A percentile compares a stretch with the other conserved stretches of the same genome.
Evolutionary conservation across 495 filamentous ascomycete genomes (phyloP).

Genomic region (Astrothelium macrocarpum): DNA sequence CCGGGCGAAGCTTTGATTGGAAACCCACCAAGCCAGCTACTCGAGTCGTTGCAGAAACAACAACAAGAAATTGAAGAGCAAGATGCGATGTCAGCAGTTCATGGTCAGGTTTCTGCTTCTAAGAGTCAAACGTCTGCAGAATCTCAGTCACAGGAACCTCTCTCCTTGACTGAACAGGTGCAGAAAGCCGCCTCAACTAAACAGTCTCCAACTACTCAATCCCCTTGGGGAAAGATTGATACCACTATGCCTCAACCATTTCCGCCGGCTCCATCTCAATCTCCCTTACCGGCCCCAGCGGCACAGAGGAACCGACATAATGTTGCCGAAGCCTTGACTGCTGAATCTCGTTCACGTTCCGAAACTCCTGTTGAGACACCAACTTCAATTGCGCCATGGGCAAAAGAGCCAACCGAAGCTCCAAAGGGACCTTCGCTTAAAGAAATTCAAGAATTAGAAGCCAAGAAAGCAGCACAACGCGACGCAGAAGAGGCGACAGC

Average conservation of each 20-base stretch:
- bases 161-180: conserved; percentile 80
- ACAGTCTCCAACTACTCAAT: conserved; percentile 50
- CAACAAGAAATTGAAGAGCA: conserved; percentile 9
- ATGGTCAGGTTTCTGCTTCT: background rate
- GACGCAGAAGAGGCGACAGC: conserved; percentile 76
- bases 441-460: conserved; percentile 94
- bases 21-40: conserved; percentile 10
- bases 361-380: conserved; percentile 52
- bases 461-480: conserved; percentile 80
- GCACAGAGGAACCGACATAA: conserved; percentile 77
- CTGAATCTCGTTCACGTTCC: conserved; percentile 60
- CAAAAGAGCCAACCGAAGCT: conserved; percentile 66
- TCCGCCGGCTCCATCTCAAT: conserved; percentile 60
- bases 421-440: conserved; percentile 87
- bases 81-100: conserved; percentile 13
- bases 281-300: conserved; percentile 75
- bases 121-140: background rate
- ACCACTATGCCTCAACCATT: conserved; percentile 68
- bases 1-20: conserved; percentile 24
- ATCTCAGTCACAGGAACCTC: conserved; percentile 25
- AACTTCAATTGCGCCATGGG: conserved; percentile 74
- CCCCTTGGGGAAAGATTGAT: conserved; percentile 52
- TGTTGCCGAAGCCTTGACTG: conserved; percentile 69
- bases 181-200: conserved; percentile 65
- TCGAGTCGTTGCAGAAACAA: background rate